Evolutionary conservation across 2,329 filamentous ascomycete species (phyloP), one percentile per base, ranked within the genome.

Genomic region (Diaporthe longicolla): DNA sequence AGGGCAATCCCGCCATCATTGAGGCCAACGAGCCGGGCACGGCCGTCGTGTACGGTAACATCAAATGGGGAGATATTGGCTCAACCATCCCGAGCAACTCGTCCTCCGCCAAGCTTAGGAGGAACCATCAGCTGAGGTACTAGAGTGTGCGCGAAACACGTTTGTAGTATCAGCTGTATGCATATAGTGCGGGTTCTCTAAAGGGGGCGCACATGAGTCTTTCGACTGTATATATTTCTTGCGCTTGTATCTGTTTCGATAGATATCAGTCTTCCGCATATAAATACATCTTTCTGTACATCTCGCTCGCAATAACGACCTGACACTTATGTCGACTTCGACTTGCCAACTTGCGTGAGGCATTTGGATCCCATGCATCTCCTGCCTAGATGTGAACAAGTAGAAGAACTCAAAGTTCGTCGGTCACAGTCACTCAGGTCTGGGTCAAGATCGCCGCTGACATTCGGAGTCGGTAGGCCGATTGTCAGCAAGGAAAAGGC

Each of bases 21-120:
- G 73, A 82, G 63, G 78, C 81, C n/a, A 78, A 85, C 24, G 79
- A 85, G 73, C 83, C 84, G 3, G 81, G 82, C 26, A 85, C 87
- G 5, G 82, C 81, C 24, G 85, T 89, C 3, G 83, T 82, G 3
- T 89, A 88, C 78, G 85, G 84, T 45, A 84, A 88, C 74, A 85
- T 89, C 76, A 85, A 84, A 76, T 87, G 86, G 84, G 87, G 87
- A n/a, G 86, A 89, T 72, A 87, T 89, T 77, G 86, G 84, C 4
- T 85, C 84, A 10, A 89, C 87, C 4, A n/a, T 61, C 26, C 10
- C 43, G 9, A 26, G n/a, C 35, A 26, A 35, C 35, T 57, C 70
- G 26, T 43, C 50, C 9, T 21, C 70, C 15, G 24, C 43, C 48
- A 68, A 55, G 48, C 17, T 54, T 1, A 68, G 11, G 48, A 58